Evolutionary conservation across 2,329 filamentous ascomycete genomes (phyloP), one percentile per base, ranked within the genome.

Genomic region (Didymella keratinophila): DNA sequence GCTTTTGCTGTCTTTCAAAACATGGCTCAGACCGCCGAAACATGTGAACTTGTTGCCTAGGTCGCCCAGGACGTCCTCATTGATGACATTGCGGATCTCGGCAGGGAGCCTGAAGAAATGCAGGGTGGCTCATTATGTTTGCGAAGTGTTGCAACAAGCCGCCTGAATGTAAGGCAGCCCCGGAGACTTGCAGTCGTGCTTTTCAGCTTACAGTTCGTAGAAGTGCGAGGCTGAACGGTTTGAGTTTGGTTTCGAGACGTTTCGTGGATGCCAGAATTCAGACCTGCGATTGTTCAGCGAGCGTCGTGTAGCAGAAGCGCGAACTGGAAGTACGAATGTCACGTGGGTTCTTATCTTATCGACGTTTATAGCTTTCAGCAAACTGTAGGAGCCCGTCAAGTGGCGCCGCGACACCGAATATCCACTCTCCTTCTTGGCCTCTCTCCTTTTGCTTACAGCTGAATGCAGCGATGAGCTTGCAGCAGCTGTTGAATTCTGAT

Each of bases 281-380:
- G 4, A 20, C 9, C n/a, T n/a, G 32, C 7, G 6, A 8, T n/a
- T 36, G 16, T 36, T 9, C 11, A n/a, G 16, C 16, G 5, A 18
- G 14, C 16, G 7, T 16, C n/a, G 32, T 8, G 36, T 20, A 20
- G 8, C 4, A 39, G 6, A 3, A 39, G n/a, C n/a, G 10, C 4
- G 12, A 2, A 20, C 30, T 14, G 12, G 12, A 32, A 16, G 20
- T 14, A 21, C n/a, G 14, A 7, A n/a, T 18, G 2, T 32, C 54
- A 56, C 54, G 54, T 56, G 52, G 14, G 41, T 12, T 18, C 36
- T 39, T 39, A 39, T 14, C 8, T 37, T 53, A 58, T 58, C 56
- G 50, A 21, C n/a, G 21, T 41, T 39, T 32, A n/a, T 3, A 43
- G 14, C 41, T 56, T 45, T 32, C 37, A 2, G 23, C 23, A 25